Evolutionary conservation across 441 rosid genomes (phyloP), one percentile per base, ranked within the genome.

Genomic region (Capsella rubella): DNA sequence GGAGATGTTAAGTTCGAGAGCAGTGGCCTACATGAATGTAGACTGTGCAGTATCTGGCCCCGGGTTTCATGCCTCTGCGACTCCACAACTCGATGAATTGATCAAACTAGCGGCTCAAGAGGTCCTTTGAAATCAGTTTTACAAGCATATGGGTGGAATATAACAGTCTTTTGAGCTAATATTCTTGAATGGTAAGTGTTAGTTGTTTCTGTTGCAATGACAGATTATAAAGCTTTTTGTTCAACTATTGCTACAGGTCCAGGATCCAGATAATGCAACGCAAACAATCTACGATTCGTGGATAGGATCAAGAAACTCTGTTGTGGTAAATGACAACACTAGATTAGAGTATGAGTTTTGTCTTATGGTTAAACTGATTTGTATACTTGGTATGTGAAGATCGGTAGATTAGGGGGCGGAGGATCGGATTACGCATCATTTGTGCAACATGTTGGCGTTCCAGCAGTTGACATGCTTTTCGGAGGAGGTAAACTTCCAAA

Each of bases 381-480:
- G 37, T 61, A 65, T 69, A 11, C 53, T 57, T 56, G 63, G 76
- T 63, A 50, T 34, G 45, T 77, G 73, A 80, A 91, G 96, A 80
- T 89, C 34, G 89, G 79, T 10, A 84, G 98, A 80, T 46, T 91
- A 75, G 97, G 96, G 35, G 95, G 84, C 0, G 80, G 74, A 32
- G 90, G 92, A 65, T 88, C 98, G n/a, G 98, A 93, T 73, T 88
- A 83, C 56, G 90, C 91, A 67, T 82, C 97, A 71, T 91, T 93
- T 75, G 86, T 93, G 50, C 97, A 91, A 72, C 97, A 93, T 76
- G 76, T 86, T 21, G 96, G 98, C 18, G 78, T 91, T 80, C 86
- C 97, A 67, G 87, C 89, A 29, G 75, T 77, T 12, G 91, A 90
- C 76, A 35, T 91, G 72, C 67, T 8, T 50, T 91, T 78, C 28